phyloP scores from a whole-genome alignment of 768 basidiomycete species.

The Pisolithus tinctorius region DNA sequence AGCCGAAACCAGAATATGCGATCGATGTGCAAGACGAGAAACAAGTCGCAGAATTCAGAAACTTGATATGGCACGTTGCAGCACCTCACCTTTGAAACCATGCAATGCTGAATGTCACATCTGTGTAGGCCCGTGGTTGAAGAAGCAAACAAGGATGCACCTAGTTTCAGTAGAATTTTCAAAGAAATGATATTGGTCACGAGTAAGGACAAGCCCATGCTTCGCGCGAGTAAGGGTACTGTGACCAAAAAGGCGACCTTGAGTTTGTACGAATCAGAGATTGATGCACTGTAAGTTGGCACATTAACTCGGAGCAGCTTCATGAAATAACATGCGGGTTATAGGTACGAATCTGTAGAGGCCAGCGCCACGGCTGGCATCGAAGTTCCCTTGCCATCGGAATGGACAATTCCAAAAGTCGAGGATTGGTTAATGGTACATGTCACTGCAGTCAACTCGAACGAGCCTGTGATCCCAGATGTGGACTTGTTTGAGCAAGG shows the following conservation, averaged over 20 bases:
- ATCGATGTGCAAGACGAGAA: constrained; percentile 18
- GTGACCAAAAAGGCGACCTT: constrained; percentile 35
- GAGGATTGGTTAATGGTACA: constrained; percentile 25
- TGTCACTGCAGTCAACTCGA: constrained; percentile 9
- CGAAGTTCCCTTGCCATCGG: constrained; percentile 15
- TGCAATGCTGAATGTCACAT: neutral
- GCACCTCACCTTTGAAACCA: neutral
- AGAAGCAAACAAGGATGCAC: constrained; percentile 37
- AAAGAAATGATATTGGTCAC: constrained; percentile 51
- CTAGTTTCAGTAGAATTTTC: constrained; percentile 39
- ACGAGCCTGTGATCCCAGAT: constrained; percentile 1
- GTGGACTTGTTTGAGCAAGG: constrained; percentile 29
- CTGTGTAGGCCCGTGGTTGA: constrained; percentile 33
- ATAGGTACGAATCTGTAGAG: constrained; percentile 30
- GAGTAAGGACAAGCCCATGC: constrained; percentile 34
- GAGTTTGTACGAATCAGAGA: constrained; percentile 36
- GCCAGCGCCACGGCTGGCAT: constrained; percentile 14
- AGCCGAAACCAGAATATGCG: constrained; percentile 11
- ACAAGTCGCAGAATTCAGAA: constrained; percentile 23
- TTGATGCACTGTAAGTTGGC: constrained; percentile 36
- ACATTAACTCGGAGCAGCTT: neutral
- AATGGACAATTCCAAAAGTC: constrained; percentile 18
- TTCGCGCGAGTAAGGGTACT: constrained; percentile 40
- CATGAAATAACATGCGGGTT: too few species aligned
- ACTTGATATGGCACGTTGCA: constrained; percentile 23